phyloP scores from a whole-genome alignment of 192 early-diverging fungal species.

The Entomortierella chlamydospora region DNA sequence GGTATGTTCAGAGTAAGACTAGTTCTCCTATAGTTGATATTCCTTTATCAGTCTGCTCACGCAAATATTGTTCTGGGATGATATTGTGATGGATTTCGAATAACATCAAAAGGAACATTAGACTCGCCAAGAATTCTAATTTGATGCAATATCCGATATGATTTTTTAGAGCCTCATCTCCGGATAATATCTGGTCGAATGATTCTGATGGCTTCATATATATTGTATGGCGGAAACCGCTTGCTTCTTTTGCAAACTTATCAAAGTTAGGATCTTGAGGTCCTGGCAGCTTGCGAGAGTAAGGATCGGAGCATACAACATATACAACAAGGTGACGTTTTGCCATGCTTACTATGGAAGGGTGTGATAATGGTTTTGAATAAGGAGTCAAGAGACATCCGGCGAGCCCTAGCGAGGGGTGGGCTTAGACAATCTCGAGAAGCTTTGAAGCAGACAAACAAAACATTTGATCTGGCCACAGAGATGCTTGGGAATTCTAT shows the following conservation, averaged over 20 bases:
- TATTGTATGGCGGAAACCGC: conserved; percentile 14
- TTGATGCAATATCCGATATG: conserved; percentile 30
- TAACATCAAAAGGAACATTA: conserved; percentile 36
- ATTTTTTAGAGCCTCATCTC: conserved; percentile 1
- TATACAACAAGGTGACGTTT: conserved; percentile 46
- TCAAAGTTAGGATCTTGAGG: conserved; percentile 34
- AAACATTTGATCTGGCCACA: too few species aligned
- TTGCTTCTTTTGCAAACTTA: conserved; percentile 27
- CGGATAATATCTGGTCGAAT: not conserved
- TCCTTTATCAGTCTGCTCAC: conserved; percentile 31
- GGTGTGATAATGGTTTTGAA: too few species aligned
- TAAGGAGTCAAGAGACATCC: too few species aligned
- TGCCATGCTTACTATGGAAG: conserved; percentile 23
- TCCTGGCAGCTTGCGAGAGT: not conserved
- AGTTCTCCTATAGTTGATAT: conserved; percentile 16
- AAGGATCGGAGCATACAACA: conserved; percentile 7
- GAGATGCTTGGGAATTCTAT: too few species aligned
- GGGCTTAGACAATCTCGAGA: too few species aligned
- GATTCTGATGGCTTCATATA: not conserved
- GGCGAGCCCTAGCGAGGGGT: too few species aligned
- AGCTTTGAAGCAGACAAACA: too few species aligned
- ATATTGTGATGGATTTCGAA: conserved; percentile 28
- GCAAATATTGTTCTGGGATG: conserved; percentile 30
- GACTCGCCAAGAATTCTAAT: conserved; percentile 45
- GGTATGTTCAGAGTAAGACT: too few species aligned